Evolutionary conservation across 345 rosid genomes (phyloP), one percentile per base, ranked within the genome.

Genomic region (Mercurialis annua): DNA sequence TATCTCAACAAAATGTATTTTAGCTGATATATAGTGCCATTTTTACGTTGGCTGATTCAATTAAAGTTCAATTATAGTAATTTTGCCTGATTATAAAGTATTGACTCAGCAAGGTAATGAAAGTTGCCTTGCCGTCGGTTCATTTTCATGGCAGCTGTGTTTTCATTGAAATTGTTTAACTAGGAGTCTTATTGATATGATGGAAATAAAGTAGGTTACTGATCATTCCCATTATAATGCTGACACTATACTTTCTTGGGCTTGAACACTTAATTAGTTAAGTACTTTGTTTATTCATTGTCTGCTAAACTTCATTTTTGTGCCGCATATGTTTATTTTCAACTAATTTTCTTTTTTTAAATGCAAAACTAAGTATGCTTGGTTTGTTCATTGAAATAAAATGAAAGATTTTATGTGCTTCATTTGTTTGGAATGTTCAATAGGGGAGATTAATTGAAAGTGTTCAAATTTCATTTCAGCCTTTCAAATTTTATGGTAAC

Each of bases 41-140:
- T 79, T 82, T 81, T 63, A 55, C 64, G 58, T 40, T 66, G 69
- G 78, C 80, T 76, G 59, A 72, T 80, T 80, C 63, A 57, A 72
- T 48, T 65, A 17, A 59, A 51, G 62, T 29, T 77, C 29, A 47
- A 27, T 49, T 68, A 62, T 64, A 67, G 50, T 27, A 64, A 57
- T 52, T 27, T 29, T 64, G 47, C 62, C 71, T 50, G 29, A 24
- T 69, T 63, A 23, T 53, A 18, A 52, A 33, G n/a, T 64, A 43
- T 38, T 58, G 21, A 50, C 50, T 36, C 20, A n/a, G 42, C 60
- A 14, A 23, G 49, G 59, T 66, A 36, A 11, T 51, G 49, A 71
- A 69, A 59, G 69, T 40, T 54, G 38, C n/a, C 57, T 15, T 33
- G 31, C 12, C 23, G 31, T 49, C 59, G 2, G 47, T 20, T 17